Base-by-base conservation (phyloP, 192 early-diverging fungal genomes). In the Thamnidium elegans region DNA sequence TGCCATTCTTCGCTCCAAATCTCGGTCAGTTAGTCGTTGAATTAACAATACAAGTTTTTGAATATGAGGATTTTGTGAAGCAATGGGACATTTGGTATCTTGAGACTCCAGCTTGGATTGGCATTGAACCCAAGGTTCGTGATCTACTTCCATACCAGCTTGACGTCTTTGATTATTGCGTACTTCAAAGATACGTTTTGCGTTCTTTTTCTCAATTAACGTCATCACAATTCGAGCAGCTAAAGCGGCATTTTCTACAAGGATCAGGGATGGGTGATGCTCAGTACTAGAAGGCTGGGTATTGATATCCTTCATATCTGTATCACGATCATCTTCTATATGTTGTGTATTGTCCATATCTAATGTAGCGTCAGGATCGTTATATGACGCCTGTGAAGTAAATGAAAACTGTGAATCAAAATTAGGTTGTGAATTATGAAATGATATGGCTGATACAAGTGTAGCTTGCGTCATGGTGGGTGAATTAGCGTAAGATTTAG, bases 21-120 rank as follows among this genome's bases (percentile, higher is more conserved):
- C 55, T 45, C 66, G 42, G 15, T 76, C 69, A 0, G 66, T 63
- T 19, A 76, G 51, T 23, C 67, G 65, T 17, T 68, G 62, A 19
- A 73, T 64, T 11, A 68, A 53, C 4, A 68, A 36, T 4, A 68
- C 23, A 5, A 68, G n/a, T 64, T 68, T 68, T 45, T 73, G 71
- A 3, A 73, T 52, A 7, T 50, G 31, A 7, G 30, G 19, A 60
- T 66, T 72, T 30, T 67, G 53, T 36, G 58, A 68, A 53, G 47
- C 17, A 20, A 50, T 8, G 1, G 54, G 17, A 3, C 42, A 15
- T 23, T 36, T 11, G 46, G 51, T 26, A 55, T 71, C 51, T 7
- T 53, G 42, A 3, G 51, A 42, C 0, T 54, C 23, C 6, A 72
- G 20, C 4, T 58, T 63, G 5, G 43, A 13, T 10, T 60, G 61